A percentile compares a stretch with the other conserved stretches of the same genome.
phyloP scores from a whole-genome alignment of 1,284 basidiomycete genomes.

The Inonotus obliquus region DNA sequence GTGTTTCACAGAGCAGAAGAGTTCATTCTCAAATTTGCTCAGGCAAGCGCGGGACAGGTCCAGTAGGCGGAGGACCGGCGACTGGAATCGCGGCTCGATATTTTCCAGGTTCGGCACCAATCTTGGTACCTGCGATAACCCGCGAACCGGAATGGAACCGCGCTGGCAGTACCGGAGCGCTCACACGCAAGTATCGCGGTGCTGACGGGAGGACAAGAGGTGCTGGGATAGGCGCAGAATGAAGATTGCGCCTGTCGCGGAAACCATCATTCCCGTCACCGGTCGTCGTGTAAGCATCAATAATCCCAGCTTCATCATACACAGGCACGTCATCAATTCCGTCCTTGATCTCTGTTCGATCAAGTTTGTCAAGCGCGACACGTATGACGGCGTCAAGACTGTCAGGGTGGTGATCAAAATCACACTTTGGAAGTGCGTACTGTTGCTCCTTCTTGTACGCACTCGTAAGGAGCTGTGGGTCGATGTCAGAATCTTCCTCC shows the following conservation, averaged over 20 bases:
- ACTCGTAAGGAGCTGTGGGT: not conserved
- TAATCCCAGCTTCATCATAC: not conserved
- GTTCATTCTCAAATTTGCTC: not conserved
- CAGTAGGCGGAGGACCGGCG: not conserved
- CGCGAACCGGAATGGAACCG: not conserved
- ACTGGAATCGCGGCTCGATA: not conserved
- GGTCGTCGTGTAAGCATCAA: not conserved
- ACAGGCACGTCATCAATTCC: not conserved
- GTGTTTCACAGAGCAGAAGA: not conserved
- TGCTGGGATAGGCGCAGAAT: not conserved
- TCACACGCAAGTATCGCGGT: not conserved
- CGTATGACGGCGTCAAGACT: not conserved
- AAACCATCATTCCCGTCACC: not conserved
- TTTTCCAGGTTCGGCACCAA: not conserved
- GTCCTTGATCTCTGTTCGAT: not conserved
- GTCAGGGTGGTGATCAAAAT: not conserved
- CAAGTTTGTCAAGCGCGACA: not conserved
- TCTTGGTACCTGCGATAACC: not conserved
- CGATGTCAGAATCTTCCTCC: slow-evolving; percentile 10
- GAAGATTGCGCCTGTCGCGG: not conserved
- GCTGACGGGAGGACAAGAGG: not conserved
- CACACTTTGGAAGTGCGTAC: not conserved
- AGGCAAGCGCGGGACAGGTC: not conserved
- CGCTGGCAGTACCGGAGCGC: not conserved
- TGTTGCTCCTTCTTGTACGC: not conserved